phyloP scores from a whole-genome alignment of 768 basidiomycete species.

The Melanogaster broomeanus region DNA sequence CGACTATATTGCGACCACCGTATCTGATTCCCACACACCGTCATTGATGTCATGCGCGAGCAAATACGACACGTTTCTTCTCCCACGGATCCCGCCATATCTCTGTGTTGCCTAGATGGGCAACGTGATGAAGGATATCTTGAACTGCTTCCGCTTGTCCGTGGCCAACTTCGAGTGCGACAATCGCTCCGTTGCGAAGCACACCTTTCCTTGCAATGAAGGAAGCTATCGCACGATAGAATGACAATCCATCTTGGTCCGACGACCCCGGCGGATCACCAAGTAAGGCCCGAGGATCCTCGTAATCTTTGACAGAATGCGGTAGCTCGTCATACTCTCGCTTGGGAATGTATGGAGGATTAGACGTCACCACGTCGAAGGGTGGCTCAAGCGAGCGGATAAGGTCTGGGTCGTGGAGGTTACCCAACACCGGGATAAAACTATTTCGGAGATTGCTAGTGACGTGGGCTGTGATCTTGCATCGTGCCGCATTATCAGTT shows the following conservation, averaged over 20 bases:
- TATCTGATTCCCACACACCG: background rate
- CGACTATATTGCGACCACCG: background rate
- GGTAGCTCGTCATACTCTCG: slow-evolving; percentile 64
- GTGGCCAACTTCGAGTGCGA: slow-evolving; percentile 82
- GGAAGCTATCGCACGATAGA: slow-evolving; percentile 71
- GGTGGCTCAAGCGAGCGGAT: slow-evolving; percentile 39
- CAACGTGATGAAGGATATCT: slow-evolving; percentile 52
- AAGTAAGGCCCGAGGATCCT: slow-evolving; percentile 80
- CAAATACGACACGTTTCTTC: slow-evolving; percentile 70
- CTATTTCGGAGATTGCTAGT: slow-evolving; percentile 21
- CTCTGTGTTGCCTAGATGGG: slow-evolving; percentile 49
- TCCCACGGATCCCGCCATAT: slow-evolving; percentile 86
- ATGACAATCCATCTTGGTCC: slow-evolving; percentile 53
- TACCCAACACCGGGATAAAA: slow-evolving; percentile 44
- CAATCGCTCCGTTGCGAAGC: slow-evolving; percentile 49
- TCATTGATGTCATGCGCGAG: slow-evolving; percentile 36
- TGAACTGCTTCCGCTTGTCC: slow-evolving; percentile 67
- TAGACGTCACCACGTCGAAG: slow-evolving; percentile 80
- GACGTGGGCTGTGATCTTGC: slow-evolving; percentile 15
- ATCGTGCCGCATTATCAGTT: slow-evolving; percentile 41
- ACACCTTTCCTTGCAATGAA: slow-evolving; percentile 55
- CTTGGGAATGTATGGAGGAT: slow-evolving; percentile 84
- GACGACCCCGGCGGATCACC: slow-evolving; percentile 57
- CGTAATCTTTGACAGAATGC: slow-evolving; percentile 70
- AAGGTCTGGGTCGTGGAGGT: slow-evolving; percentile 38